phyloP scores from a whole-genome alignment of 768 basidiomycete species.

The Nevesoporus exiguus region DNA sequence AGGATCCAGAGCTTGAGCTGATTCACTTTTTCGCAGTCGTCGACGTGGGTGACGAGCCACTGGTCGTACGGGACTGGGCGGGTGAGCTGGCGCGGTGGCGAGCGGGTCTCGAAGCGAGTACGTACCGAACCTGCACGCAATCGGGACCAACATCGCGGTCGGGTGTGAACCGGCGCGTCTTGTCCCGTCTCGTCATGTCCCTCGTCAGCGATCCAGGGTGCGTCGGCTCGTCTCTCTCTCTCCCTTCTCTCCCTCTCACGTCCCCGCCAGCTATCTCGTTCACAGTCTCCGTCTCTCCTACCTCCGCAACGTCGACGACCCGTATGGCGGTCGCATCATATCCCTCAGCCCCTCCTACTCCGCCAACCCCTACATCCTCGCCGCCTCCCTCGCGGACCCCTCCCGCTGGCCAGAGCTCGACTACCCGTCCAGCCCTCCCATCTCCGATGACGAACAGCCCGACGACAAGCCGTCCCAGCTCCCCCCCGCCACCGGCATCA shows the following conservation, averaged over 20 bases:
- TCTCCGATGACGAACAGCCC: slow-evolving; percentile 65
- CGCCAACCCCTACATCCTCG: slow-evolving; percentile 79
- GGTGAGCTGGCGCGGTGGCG: background rate
- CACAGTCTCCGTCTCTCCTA: slow-evolving; percentile 84
- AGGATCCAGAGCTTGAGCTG: slow-evolving; percentile 64
- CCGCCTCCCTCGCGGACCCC: slow-evolving; percentile 73
- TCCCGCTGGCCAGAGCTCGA: slow-evolving; percentile 85
- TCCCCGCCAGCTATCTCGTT: slow-evolving; percentile 57
- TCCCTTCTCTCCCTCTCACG: background rate
- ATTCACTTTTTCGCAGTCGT: slow-evolving; percentile 55
- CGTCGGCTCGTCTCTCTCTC: slow-evolving; percentile 7
- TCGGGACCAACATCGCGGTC: slow-evolving; percentile 31
- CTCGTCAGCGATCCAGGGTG: slow-evolving; percentile 64
- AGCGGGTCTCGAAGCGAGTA: slow-evolving; percentile 5
- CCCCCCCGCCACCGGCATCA: too few species aligned
- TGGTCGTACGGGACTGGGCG: slow-evolving; percentile 64
- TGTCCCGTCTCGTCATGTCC: slow-evolving; percentile 43
- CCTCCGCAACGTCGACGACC: slow-evolving; percentile 85
- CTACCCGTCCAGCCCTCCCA: slow-evolving; percentile 64
- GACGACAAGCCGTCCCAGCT: slow-evolving; percentile 23
- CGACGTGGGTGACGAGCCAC: slow-evolving; percentile 72
- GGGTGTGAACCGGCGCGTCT: background rate
- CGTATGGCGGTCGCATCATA: slow-evolving; percentile 78
- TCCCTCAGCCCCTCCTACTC: slow-evolving; percentile 74
- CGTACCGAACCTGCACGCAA: slow-evolving; percentile 59